Evolutionary conservation across 805 yeast species (phyloP).

Genomic region (Saccharomyces kudriavzevii): DNA sequence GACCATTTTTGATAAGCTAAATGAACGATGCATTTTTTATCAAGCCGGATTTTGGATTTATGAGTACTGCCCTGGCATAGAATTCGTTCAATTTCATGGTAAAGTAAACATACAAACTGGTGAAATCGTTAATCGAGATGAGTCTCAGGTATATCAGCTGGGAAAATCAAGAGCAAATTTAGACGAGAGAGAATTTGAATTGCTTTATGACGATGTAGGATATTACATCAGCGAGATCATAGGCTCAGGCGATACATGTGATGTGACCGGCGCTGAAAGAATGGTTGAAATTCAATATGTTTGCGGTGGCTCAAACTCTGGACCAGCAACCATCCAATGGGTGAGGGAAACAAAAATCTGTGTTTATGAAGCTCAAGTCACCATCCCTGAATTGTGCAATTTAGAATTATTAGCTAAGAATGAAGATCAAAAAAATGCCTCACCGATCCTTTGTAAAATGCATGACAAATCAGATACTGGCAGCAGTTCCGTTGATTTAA

Average conservation of each 20-base stretch:
- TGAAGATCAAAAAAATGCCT: constrained; percentile 18
- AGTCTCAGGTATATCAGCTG: constrained; percentile 23
- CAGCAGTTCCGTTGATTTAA: constrained; percentile 9
- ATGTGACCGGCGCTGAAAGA: constrained; percentile 46
- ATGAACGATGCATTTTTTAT: constrained; percentile 21
- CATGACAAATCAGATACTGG: neutral
- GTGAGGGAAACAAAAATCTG: constrained; percentile 51
- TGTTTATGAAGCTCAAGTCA: constrained; percentile 44
- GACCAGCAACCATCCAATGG: constrained; percentile 27
- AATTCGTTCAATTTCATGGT: constrained; percentile 42
- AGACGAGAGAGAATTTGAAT: constrained; percentile 20
- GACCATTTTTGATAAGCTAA: constrained; percentile 10
- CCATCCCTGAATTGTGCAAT: constrained; percentile 43
- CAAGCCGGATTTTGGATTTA: constrained; percentile 47
- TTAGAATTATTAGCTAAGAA: constrained; percentile 24
- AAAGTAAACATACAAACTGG: neutral
- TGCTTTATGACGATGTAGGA: constrained; percentile 30
- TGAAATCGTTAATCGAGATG: neutral
- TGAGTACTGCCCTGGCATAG: constrained; percentile 41
- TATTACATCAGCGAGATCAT: constrained; percentile 31
- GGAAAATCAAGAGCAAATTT: constrained; percentile 17
- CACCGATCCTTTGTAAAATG: constrained; percentile 11
- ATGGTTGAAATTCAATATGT: constrained; percentile 46
- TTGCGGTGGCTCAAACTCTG: constrained; percentile 38
- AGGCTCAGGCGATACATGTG: constrained; percentile 51